Evolutionary conservation across 495 filamentous ascomycete species (phyloP).

Genomic region (Penicillium ucsense): DNA sequence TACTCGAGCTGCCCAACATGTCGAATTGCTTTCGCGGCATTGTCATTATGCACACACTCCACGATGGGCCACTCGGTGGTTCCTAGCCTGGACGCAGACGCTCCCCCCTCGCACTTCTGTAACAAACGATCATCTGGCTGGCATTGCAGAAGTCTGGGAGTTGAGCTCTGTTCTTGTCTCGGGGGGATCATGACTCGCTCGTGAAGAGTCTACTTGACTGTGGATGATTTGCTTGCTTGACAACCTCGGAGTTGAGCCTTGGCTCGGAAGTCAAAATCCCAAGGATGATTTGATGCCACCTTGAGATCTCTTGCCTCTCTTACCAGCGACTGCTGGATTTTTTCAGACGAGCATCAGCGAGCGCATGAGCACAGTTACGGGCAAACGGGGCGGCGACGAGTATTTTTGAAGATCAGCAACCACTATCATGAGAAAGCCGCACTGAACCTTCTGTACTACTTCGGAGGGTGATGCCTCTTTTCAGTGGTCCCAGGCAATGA

Average conservation of each 20-base stretch:
- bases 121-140: slow-evolving; percentile 14
- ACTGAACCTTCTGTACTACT: slow-evolving; percentile 5
- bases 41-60: slow-evolving; percentile 14
- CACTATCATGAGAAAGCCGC: background rate
- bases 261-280: slow-evolving; percentile 18
- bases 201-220: slow-evolving; percentile 6
- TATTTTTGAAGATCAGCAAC: background rate
- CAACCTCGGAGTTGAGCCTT: slow-evolving; percentile 28
- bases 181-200: slow-evolving; percentile 16
- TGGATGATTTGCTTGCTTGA: slow-evolving; percentile 14
- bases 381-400: slow-evolving; percentile 1
- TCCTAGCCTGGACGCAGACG: slow-evolving; percentile 22
- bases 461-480: slow-evolving; percentile 17
- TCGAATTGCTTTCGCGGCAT: slow-evolving; percentile 25
- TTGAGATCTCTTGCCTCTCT: slow-evolving; percentile 16
- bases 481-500: slow-evolving; percentile 3
- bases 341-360: slow-evolving; percentile 44
- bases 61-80: slow-evolving; percentile 10
- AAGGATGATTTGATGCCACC: slow-evolving; percentile 14
- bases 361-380: slow-evolving; percentile 48
- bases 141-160: slow-evolving; percentile 32
- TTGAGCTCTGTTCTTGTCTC: slow-evolving; percentile 38
- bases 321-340: slow-evolving; percentile 11
- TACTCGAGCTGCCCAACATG: slow-evolving; percentile 31
- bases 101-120: slow-evolving; percentile 34